These are phyloP conservation scores for Lipomyces starkeyi DNA, from an alignment of 805 yeast species.

Conservation along the genomic window DNA sequence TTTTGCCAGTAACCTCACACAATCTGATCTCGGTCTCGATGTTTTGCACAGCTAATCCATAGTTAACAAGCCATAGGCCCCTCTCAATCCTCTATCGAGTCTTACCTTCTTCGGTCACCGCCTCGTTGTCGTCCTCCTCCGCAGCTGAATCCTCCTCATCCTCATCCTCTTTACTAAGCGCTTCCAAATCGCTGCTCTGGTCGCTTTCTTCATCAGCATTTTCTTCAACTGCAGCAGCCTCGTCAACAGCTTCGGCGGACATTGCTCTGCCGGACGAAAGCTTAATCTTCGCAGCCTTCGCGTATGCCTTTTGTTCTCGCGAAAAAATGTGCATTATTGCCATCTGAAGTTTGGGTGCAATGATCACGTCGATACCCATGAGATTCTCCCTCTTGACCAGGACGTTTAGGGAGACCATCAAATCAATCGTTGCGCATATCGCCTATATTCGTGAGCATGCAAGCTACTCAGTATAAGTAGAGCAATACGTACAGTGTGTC, in stretches of 20 bases:
- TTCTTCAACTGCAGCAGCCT: conserved; percentile 10
- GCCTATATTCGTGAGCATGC: conserved; percentile 12
- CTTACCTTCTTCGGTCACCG: conserved; percentile 14
- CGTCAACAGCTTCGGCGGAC: conserved; percentile 12
- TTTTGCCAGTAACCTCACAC: conserved; percentile 31
- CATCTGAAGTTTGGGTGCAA: conserved; percentile 18
- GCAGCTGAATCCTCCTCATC: conserved; percentile 7
- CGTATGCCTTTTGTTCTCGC: conserved; percentile 17
- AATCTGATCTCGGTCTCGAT: conserved; percentile 23
- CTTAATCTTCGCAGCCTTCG: conserved; percentile 16
- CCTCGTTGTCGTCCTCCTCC: conserved; percentile 8
- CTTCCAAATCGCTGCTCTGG: conserved; percentile 7
- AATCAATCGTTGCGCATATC: conserved; percentile 21
- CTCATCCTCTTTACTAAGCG: conserved; percentile 5
- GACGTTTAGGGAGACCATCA: conserved; percentile 19
- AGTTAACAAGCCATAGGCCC: background rate
- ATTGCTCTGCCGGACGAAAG: background rate
- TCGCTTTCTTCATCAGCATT: conserved; percentile 7
- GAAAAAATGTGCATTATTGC: conserved; percentile 21
- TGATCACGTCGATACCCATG: background rate
- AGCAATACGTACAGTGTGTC: conserved; percentile 14
- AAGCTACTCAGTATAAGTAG: background rate
- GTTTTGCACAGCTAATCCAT: conserved; percentile 2
- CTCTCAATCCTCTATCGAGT: background rate
- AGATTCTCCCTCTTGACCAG: conserved; percentile 14